Base-by-base conservation (phyloP, 768 basidiomycete genomes). In the Pulveroboletus sp. region DNA sequence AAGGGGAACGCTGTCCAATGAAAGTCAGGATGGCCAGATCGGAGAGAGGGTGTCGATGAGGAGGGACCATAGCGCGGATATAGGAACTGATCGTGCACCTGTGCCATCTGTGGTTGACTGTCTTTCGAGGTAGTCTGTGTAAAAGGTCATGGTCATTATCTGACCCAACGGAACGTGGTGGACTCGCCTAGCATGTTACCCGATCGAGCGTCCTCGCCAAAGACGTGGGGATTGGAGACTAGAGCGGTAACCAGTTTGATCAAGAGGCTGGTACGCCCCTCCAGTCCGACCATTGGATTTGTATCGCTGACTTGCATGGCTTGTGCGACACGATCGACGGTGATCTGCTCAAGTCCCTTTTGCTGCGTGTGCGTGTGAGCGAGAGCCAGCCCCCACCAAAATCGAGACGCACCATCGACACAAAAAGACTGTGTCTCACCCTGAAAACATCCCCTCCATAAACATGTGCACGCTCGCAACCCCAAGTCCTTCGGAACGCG, bases 381-480 rank as follows among this genome's bases (percentile, higher is more conserved):
- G n/a, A n/a, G n/a, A n/a, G n/a, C n/a, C n/a, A n/a, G n/a, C n/a
- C n/a, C n/a, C n/a, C n/a, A n/a, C n/a, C n/a, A n/a, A n/a, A n/a
- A n/a, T n/a, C n/a, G n/a, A n/a, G 43, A 59, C 59, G 43, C 49
- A 94, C 94, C 87, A 67, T 97, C 91, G 2, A 92, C 94, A 47
- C 78, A 75, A 62, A 77, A 77, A 21, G 84, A 84, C 57, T 92
- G 80, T 0, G 67, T 62, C 48, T 40, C 49, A 23, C 83, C 76
- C 13, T n/a, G 89, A 92, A 70, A 98, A 98, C 40, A 93, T 66
- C 0, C 95, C 95, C 4, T 72, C 67, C 43, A 77, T 66, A 53
- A 97, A 98, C 92, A 97, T 97, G 63, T 89, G 83, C 36, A 92
- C 71, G 60, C 89, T 92, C 0, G 93, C 95, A 6, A 97, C 85